Evolutionary conservation across 257 asterid genomes (phyloP), one percentile per base, ranked within the genome.

Genomic region (Echium plantagineum): DNA sequence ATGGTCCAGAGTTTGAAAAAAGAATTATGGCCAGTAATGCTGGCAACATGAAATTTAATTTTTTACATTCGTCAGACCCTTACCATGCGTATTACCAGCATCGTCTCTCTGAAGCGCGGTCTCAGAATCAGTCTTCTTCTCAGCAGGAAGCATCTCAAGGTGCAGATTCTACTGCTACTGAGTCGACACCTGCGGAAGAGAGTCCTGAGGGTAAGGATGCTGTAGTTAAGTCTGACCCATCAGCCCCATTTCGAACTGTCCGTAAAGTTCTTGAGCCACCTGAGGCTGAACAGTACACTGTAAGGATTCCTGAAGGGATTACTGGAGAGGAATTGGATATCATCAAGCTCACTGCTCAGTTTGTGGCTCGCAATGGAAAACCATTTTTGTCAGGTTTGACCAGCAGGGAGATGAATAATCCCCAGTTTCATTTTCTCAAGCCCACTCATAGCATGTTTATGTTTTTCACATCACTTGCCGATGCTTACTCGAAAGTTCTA

Each of bases 391-490:
- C 96, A 20, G 98, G 98, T 61, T 62, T 90, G 81, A 85, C 89
- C 7, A 85, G 95, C 67, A 82, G 96, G 68, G 95, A 90, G 86
- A 80, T 86, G 52, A 78, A 78, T 52, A 87, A 90, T 63, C 88
- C 95, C 24, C 96, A 87, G 76, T 85, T 90, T 65, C 94, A 85
- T 75, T 90, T 90, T 72, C 69, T 90, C 57, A 79, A 86, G 84
- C 98, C 98, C 42, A 90, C 95, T 3, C 96, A 90, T 64, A 87
- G 95, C 66, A 87, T 90, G 96, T 87, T 87, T 79, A 82, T 83
- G 98, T 90, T 90, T 75, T 90, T 90, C 59, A 87, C 98, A 30
- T 82, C 95, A 46, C 93, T 90, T 52, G 95, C 95, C 55, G 98
- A 90, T 80, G 98, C 95, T 1, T 90, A 87, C 74, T 90, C 98